Percentiles rank a stretch among this genome's conserved stretches.
Conservation (phyloP, 345 rosid genomes). For the Gossypium thurberi region DNA sequence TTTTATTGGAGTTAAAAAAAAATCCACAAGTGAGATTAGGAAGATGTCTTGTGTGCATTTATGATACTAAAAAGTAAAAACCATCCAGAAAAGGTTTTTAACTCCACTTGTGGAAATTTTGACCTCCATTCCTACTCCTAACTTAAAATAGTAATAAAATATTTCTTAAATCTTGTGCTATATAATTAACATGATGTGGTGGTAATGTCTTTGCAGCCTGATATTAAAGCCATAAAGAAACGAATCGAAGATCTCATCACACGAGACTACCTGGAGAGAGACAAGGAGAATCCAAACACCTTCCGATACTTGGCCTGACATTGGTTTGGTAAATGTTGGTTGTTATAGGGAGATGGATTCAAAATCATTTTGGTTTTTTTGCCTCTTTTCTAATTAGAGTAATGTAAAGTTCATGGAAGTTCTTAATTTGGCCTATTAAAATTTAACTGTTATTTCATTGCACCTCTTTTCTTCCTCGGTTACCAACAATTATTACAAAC, state of each 20-base stretch:
- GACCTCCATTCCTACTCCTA: no score
- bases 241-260: conserved; percentile 88
- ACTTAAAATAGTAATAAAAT: no score
- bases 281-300: conserved; percentile 62
- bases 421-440: not conserved
- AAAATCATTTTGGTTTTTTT: not conserved
- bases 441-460: not conserved
- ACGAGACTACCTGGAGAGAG: conserved; percentile 86
- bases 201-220: conserved; percentile 55
- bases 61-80: no score
- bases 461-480: not conserved
- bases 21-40: no score
- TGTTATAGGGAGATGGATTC: not conserved
- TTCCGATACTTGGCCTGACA: conserved; percentile 71
- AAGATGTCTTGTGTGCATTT: no score
- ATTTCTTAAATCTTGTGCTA: no score
- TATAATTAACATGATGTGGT: not conserved
- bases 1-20: no score
- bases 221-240: conserved; percentile 89
- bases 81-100: no score
- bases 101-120: no score
- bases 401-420: not conserved
- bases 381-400: not conserved
- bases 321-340: not conserved
- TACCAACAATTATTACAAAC: not conserved